These are phyloP conservation scores for Vigna hirtella DNA, from an alignment of 306 rosid species.

Conservation along the genomic window DNA sequence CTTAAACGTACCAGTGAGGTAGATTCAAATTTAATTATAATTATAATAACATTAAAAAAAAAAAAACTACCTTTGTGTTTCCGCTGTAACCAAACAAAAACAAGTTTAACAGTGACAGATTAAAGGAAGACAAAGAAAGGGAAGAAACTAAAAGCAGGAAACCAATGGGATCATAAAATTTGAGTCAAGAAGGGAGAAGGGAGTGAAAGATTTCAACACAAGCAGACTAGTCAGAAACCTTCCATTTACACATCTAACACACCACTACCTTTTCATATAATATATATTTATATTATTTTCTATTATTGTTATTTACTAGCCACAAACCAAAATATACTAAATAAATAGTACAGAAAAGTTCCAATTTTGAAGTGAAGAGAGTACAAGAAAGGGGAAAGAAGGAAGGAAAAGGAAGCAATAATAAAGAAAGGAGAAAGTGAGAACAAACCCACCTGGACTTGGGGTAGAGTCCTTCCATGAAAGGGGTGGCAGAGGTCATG, in stretches of 20 bases:
- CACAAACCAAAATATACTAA: conserved; percentile 10
- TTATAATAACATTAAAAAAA: conserved; percentile 7
- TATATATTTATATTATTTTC: neutral
- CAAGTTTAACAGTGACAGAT: conserved; percentile 25
- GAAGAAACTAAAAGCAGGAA: conserved; percentile 34
- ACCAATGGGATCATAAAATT: conserved; percentile 19
- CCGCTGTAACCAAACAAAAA: conserved; percentile 12
- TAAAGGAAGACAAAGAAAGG: conserved; percentile 24
- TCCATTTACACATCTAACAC: conserved; percentile 27
- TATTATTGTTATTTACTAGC: neutral
- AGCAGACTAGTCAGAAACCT: conserved; percentile 15
- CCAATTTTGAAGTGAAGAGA: conserved; percentile 20
- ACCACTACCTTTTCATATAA: neutral
- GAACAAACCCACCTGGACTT: conserved; percentile 74
- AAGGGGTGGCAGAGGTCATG: conserved; percentile 71
- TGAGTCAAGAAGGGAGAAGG: conserved; percentile 12
- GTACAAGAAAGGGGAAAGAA: conserved; percentile 21
- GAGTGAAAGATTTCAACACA: conserved; percentile 25
- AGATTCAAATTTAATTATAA: neutral
- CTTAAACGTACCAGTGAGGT: neutral
- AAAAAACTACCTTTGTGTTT: conserved; percentile 15
- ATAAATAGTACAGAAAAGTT: conserved; percentile 8
- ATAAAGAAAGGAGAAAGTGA: conserved; percentile 16
- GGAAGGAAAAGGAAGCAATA: neutral
- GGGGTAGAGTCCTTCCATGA: conserved; percentile 60